Conservation (phyloP, 2,329 filamentous ascomycete genomes). For the Boeremia lycopersici region DNA sequence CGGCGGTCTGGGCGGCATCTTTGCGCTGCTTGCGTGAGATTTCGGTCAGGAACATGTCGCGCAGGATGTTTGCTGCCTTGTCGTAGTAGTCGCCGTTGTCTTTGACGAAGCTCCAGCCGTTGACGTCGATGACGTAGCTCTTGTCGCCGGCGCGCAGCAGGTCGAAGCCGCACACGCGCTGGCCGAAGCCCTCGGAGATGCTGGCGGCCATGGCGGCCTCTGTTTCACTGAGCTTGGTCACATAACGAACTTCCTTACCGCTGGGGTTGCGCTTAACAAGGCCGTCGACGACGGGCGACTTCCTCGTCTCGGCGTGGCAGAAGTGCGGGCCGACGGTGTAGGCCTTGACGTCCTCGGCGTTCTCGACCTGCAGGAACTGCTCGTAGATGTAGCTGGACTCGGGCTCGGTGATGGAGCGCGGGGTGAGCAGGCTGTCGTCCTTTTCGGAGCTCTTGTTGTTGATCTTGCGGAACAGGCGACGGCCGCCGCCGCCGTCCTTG, state of each 20-base stretch:
- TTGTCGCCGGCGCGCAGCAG: conserved; percentile 84
- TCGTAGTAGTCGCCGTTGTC: conserved; percentile 99
- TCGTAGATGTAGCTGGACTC: conserved; percentile 93
- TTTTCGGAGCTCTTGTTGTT: conserved; percentile 99
- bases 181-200: conserved; percentile 90
- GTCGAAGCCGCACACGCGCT: conserved; percentile 95
- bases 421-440: conserved; percentile 75
- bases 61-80: conserved; percentile 82
- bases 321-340: conserved; percentile 94
- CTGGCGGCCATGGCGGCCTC: conserved; percentile 87
- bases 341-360: conserved; percentile 97
- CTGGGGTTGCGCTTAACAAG: conserved; percentile 95
- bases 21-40: conserved; percentile 64
- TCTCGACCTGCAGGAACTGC: conserved; percentile 94
- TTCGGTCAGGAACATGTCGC: conserved; percentile 85
- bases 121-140: conserved; percentile 98
- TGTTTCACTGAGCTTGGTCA: conserved; percentile 79
- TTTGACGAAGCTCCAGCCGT: conserved; percentile 99
- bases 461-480: conserved; percentile 93
- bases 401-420: conserved; percentile 80
- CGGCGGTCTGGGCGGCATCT: conserved; percentile 44
- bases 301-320: conserved; percentile 95
- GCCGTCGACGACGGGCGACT: conserved; percentile 96
- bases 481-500: conserved; percentile 83
- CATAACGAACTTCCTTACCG: conserved; percentile 94